These are phyloP conservation scores for Aurifilum marmelostoma DNA, from an alignment of 2,329 filamentous ascomycete genomes.

Conservation along the genomic window DNA sequence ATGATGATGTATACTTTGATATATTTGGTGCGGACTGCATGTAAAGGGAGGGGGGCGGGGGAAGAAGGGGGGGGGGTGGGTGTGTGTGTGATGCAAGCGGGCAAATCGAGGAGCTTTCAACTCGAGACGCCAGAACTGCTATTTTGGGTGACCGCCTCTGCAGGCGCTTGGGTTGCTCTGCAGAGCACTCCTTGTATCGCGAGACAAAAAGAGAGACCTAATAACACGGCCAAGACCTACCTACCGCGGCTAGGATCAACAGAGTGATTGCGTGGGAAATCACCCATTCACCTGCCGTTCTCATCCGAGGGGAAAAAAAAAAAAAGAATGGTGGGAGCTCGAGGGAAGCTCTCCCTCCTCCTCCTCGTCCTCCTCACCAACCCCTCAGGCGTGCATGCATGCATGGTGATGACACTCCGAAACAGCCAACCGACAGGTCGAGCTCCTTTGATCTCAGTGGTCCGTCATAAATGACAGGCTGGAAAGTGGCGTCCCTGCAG, in stretches of 20 bases:
- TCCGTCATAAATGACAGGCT: slow-evolving; percentile 29
- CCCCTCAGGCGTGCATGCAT: not conserved
- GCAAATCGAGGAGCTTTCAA: slow-evolving; percentile 2
- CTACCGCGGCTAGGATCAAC: not conserved
- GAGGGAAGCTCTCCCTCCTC: not conserved
- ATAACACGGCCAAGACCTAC: not conserved
- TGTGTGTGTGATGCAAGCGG: not conserved
- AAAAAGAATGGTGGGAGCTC: not conserved
- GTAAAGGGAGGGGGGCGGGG: too few relatives aligned
- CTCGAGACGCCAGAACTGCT: slow-evolving; percentile 2
- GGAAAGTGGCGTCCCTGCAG: slow-evolving; percentile 15
- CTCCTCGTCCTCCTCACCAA: not conserved
- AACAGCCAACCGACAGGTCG: slow-evolving; percentile 2
- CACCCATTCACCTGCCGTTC: not conserved
- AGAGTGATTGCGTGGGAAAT: not conserved
- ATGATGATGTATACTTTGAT: not conserved
- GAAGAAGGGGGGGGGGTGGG: too few relatives aligned
- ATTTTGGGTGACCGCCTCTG: not conserved
- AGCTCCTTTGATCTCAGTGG: slow-evolving; percentile 16
- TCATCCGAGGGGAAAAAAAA: not conserved
- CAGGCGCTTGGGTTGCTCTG: not conserved
- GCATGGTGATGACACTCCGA: slow-evolving; percentile 12
- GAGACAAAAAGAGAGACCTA: not conserved
- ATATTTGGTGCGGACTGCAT: slow-evolving; percentile 4
- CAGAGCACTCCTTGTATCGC: not conserved